Base-by-base conservation (phyloP, 2,329 filamentous ascomycete genomes). In the Emergomyces orientalis region DNA sequence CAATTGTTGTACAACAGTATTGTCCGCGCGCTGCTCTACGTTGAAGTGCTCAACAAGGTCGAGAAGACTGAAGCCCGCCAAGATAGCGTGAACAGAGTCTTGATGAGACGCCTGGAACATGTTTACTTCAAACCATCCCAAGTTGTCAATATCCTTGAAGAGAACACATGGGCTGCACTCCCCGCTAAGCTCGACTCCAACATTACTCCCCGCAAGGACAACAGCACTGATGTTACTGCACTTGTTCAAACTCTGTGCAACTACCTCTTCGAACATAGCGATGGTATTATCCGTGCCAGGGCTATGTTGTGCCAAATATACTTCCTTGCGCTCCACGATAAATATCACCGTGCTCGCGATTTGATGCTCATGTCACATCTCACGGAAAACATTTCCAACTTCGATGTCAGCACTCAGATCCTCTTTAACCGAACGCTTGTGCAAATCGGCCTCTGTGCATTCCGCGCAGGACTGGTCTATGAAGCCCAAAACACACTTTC, bases 331-430 rank as follows among this genome's bases (percentile, higher is more conserved):
- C 85, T 99, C 61, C 94, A 99, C 78, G 92, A 97, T 78, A 88
- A 96, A 71, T 99, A 97, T 84, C 97, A 96, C 84, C 91, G 89
- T 79, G 89, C 94, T 72, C 90, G 94, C 69, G 95, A 99, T 77
- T 93, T 99, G 89, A 96, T 97, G 88, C 86, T 99, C 77, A 99
- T 99, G 91, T 99, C 94, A 22, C 94, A 99, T 81, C 82, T 99
- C 74, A 93, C 97, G 75, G 94, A 99, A 82, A 96, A 90, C 62
- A 99, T 99, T 75, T 85, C 86, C 79, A 95, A 90, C 79, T 99
- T 99, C 73, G 94, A 99, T 73, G 89, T 99, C 69, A 91, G 88
- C 80, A 96, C 91, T 62, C 94, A 99, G 79, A 99, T 99, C 66
- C 87, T 99, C 63, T 99, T 95, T 87, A 99, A 99, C 85, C 87